phyloP scores from a whole-genome alignment of 2,329 filamentous ascomycete species.

The Fusarium gaditjirri region DNA sequence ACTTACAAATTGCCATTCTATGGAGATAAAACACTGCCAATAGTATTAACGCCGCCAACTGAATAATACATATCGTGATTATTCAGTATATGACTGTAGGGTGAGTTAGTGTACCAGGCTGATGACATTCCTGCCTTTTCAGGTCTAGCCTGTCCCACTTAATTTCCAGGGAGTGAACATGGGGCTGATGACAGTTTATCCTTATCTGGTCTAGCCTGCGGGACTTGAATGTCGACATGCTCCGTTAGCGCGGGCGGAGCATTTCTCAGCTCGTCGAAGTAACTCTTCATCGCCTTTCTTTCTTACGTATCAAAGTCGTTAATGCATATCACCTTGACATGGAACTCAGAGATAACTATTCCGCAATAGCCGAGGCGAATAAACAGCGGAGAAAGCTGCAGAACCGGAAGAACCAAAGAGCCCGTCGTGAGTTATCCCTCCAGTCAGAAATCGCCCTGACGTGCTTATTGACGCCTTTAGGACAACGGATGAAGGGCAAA shows the following conservation, averaged over 20 bases:
- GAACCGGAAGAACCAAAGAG: conserved; percentile 8
- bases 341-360: too few species aligned
- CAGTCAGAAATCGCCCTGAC: too few species aligned
- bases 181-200: not conserved
- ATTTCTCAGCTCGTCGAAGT: too few species aligned
- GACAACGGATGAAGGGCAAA: not conserved
- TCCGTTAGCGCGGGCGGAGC: accelerated
- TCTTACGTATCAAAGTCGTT: too few species aligned
- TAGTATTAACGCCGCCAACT: accelerated
- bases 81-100: not conserved
- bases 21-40: accelerated
- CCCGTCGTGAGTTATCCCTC: not conserved
- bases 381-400: not conserved
- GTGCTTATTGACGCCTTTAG: not conserved
- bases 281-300: not conserved
- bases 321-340: not conserved
- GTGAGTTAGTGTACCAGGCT: not conserved
- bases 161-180: accelerated
- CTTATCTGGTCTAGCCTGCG: not conserved
- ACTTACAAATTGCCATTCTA: not conserved
- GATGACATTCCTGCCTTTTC: not conserved
- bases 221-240: not conserved
- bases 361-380: not conserved
- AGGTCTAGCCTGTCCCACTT: not conserved
- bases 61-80: not conserved